Conservation (phyloP, 2,329 filamentous ascomycete species). For the Tympanopsis confertula region DNA sequence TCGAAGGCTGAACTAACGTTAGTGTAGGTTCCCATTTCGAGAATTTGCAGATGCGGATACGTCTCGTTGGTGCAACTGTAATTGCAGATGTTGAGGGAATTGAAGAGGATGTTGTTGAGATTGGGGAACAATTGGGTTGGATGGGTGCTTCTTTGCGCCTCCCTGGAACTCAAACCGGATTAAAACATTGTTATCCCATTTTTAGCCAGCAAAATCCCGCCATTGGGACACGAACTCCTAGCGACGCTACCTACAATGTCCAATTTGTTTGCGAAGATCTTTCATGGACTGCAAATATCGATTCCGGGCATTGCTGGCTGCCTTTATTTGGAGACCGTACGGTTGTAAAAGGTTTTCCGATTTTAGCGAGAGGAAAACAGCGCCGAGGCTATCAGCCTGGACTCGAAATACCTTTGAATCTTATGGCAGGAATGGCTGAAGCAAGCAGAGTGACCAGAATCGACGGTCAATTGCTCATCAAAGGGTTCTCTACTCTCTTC, state of each 20-base stretch:
- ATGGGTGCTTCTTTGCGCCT: conserved; percentile 15
- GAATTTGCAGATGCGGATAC: too few relatives aligned
- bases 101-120: conserved; percentile 12
- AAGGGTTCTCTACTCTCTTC: conserved; percentile 21
- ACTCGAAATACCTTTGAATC: conserved; percentile 17
- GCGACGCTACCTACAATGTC: background rate
- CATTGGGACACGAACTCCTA: background rate
- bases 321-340: conserved; percentile 13
- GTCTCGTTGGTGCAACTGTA: too few relatives aligned
- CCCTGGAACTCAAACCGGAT: conserved; percentile 7
- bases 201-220: conserved; percentile 2
- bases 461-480: conserved; percentile 13
- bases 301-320: conserved; percentile 15
- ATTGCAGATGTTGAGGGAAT: conserved; percentile 3
- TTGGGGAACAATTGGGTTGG: conserved; percentile 22
- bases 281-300: too few relatives aligned
- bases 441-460: conserved; percentile 11
- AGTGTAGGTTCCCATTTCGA: too few relatives aligned
- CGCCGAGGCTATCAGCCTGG: conserved; percentile 12
- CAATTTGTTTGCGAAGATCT: conserved; percentile 2
- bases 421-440: conserved; percentile 11
- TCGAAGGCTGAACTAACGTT: too few relatives aligned
- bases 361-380: conserved; percentile 7
- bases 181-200: conserved; percentile 7
- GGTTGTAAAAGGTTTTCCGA: conserved; percentile 17